phyloP scores from a whole-genome alignment of 306 rosid genomes.

The Rubus idaeus region DNA sequence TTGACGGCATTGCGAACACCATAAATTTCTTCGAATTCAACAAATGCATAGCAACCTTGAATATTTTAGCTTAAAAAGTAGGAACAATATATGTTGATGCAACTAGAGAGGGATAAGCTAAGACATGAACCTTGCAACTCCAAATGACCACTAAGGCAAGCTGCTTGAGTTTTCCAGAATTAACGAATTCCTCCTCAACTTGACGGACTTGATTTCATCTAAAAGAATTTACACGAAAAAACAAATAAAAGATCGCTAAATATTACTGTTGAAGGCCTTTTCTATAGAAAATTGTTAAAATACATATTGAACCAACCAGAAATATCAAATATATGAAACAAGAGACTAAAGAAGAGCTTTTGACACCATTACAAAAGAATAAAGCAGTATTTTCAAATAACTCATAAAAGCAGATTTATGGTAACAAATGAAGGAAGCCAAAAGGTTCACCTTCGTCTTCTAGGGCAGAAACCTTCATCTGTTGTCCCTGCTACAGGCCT shows the following conservation, averaged over 20 bases:
- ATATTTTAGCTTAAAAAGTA: conserved; percentile 20
- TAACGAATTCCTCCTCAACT: conserved; percentile 78
- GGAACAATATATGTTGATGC: conserved; percentile 10
- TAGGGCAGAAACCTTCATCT: conserved; percentile 33
- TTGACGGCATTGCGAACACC: conserved; percentile 90
- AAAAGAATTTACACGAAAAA: neutral
- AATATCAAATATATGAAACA: neutral
- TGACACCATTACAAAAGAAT: neutral
- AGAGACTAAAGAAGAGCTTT: neutral
- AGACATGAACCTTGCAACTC: conserved; percentile 77
- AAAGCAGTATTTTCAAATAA: neutral
- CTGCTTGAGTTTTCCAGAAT: conserved; percentile 76
- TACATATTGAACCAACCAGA: no score
- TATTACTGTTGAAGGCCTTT: neutral
- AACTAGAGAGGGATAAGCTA: conserved; percentile 11
- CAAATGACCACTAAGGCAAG: conserved; percentile 82
- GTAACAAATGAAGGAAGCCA: neutral
- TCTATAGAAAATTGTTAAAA: neutral
- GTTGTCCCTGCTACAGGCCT: conserved; percentile 34
- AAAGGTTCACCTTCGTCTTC: conserved; percentile 49
- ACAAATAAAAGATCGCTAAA: neutral
- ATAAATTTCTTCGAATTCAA: conserved; percentile 80
- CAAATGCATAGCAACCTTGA: conserved; percentile 81
- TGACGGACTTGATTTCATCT: conserved; percentile 91
- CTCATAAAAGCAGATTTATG: neutral